phyloP scores from a whole-genome alignment of 2,329 filamentous ascomycete genomes.

The Emmonsia crescens region DNA sequence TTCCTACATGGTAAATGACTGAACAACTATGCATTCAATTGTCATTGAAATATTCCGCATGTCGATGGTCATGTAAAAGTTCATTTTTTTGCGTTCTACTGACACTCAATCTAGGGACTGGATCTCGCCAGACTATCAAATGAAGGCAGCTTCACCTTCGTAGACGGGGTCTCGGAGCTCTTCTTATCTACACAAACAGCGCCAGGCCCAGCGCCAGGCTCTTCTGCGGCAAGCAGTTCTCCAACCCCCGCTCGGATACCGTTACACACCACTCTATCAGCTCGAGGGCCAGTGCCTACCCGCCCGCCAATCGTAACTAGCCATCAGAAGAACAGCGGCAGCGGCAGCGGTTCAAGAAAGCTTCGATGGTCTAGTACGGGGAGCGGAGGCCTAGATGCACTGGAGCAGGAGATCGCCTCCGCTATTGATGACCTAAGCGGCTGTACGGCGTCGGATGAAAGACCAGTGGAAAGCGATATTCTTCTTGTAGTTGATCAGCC shows the following conservation, averaged over 20 bases:
- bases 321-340: constrained; percentile 11
- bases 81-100: neutral
- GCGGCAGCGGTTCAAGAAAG: constrained; percentile 18
- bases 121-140: constrained; percentile 54
- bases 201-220: constrained; percentile 13
- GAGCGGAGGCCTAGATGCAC: constrained; percentile 22
- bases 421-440: constrained; percentile 23
- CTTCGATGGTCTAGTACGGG: constrained; percentile 10
- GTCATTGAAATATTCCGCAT: neutral
- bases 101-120: constrained; percentile 45
- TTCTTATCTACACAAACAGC: constrained; percentile 26
- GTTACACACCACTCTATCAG: neutral
- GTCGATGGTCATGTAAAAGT: neutral
- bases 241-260: neutral
- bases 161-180: constrained; percentile 61
- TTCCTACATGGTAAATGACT: neutral
- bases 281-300: neutral
- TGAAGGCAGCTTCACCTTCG: constrained; percentile 55
- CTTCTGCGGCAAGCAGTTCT: constrained; percentile 7
- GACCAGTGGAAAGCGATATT: constrained; percentile 23
- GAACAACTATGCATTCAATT: neutral
- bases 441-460: constrained; percentile 9
- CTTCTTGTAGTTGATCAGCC: constrained; percentile 57
- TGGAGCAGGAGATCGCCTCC: constrained; percentile 26
- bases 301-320: constrained; percentile 2